Conservation (phyloP, 23 red algal genomes). For the Gracilaria domingensis region DNA sequence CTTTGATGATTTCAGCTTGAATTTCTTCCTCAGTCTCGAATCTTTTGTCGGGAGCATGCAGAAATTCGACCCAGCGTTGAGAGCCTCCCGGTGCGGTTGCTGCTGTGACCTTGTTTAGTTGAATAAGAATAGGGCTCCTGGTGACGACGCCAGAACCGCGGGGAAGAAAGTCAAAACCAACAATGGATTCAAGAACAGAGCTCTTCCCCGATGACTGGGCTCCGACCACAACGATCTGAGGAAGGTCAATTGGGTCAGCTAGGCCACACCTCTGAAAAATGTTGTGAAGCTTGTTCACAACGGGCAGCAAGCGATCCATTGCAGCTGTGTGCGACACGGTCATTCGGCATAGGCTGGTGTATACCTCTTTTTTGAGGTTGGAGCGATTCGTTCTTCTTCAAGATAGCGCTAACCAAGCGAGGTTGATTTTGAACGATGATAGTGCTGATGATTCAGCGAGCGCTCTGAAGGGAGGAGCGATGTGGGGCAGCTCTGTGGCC, state of each 20-base stretch:
- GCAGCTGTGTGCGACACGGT: conserved; percentile 11
- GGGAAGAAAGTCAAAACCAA: conserved; percentile 92
- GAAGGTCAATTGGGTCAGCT: conserved; percentile 88
- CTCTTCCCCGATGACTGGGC: conserved; percentile 92
- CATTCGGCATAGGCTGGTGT: background rate
- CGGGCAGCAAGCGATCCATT: conserved; percentile 93
- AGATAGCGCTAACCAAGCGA: background rate
- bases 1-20: conserved; percentile 81
- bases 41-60: conserved; percentile 73
- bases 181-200: conserved; percentile 93
- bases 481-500: too few relatives aligned
- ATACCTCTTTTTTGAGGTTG: background rate
- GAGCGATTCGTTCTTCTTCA: background rate
- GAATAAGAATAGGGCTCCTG: conserved; percentile 90
- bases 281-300: conserved; percentile 93
- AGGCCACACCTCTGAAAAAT: conserved; percentile 90
- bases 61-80: conserved; percentile 89
- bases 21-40: conserved; percentile 86
- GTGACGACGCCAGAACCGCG: conserved; percentile 96
- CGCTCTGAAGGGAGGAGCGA: too few relatives aligned
- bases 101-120: conserved; percentile 80
- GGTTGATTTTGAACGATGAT: too few relatives aligned
- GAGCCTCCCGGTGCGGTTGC: background rate
- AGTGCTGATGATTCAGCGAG: too few relatives aligned
- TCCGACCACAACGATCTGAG: conserved; percentile 98